phyloP scores from a whole-genome alignment of 139 green algal species.

The Tetraselmis chui region DNA sequence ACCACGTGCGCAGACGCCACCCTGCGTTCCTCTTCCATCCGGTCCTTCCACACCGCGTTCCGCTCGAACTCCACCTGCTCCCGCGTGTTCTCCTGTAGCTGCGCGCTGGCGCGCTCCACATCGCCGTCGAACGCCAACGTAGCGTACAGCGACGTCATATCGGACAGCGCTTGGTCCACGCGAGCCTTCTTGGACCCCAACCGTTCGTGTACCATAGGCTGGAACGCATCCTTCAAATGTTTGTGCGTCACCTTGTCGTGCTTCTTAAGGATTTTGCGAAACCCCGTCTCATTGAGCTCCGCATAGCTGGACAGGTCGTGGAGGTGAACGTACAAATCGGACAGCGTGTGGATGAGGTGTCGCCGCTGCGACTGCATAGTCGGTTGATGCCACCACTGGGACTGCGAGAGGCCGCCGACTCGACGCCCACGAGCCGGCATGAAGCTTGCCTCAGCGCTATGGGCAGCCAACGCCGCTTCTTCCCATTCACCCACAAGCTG shows the following conservation, averaged over 20 bases:
- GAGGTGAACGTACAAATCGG: constrained; percentile 4
- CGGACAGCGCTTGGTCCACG: neutral
- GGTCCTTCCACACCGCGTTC: neutral
- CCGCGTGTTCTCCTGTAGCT: neutral
- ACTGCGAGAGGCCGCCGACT: neutral
- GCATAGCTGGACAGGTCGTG: constrained; percentile 10
- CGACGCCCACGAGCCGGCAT: neutral
- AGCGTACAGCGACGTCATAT: neutral
- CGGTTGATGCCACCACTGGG: neutral
- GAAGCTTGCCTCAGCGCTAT: neutral
- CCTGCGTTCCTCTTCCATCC: neutral
- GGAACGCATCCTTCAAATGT: neutral
- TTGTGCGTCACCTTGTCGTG: constrained; percentile 20
- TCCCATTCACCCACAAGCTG: neutral
- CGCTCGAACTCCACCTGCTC: neutral
- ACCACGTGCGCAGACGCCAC: neutral
- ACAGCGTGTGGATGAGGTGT: neutral
- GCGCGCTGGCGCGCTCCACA: neutral
- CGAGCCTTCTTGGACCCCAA: neutral
- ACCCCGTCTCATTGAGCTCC: constrained; percentile 12
- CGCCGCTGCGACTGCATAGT: neutral
- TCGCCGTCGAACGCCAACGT: neutral
- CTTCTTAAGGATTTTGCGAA: constrained; percentile 23
- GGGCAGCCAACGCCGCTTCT: neutral
- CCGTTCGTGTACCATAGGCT: neutral